Conservation (phyloP, 2,329 filamentous ascomycete genomes). For the Parafenestella ontariensis region DNA sequence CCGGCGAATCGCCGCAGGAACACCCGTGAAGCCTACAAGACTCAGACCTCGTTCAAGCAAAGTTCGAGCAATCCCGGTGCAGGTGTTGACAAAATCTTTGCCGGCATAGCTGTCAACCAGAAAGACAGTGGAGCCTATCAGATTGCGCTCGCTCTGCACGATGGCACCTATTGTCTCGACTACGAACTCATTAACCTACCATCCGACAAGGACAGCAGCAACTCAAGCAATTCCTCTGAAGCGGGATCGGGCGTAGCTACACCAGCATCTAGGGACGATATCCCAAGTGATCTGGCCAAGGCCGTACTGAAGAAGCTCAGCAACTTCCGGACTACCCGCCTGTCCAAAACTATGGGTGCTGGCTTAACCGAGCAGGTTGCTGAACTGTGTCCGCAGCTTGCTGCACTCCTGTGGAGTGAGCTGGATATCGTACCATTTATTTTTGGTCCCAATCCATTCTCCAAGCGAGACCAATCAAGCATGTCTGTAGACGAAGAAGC, state of each 20-base stretch:
- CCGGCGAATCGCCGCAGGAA: background rate
- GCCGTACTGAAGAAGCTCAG: slow-evolving; percentile 65
- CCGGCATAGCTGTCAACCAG: slow-evolving; percentile 67
- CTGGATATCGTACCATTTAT: slow-evolving; percentile 78
- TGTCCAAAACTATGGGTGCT: slow-evolving; percentile 76
- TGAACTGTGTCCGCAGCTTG: slow-evolving; percentile 68
- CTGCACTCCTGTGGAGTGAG: slow-evolving; percentile 76
- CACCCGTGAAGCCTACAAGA: background rate
- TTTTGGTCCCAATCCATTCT: slow-evolving; percentile 48
- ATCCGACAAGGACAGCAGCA: background rate
- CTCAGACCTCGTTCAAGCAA: background rate
- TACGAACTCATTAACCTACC: slow-evolving; percentile 61
- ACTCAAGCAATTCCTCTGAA: slow-evolving; percentile 10
- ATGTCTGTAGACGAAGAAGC: slow-evolving; percentile 80
- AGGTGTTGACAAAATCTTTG: slow-evolving; percentile 55
- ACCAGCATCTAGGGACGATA: slow-evolving; percentile 15
- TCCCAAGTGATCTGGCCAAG: slow-evolving; percentile 56
- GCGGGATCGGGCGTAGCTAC: slow-evolving; percentile 16
- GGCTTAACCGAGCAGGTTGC: slow-evolving; percentile 70
- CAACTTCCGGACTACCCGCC: slow-evolving; percentile 68
- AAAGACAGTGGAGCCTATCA: slow-evolving; percentile 59
- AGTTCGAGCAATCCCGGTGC: background rate
- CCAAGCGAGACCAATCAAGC: slow-evolving; percentile 49
- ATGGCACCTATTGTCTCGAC: slow-evolving; percentile 77
- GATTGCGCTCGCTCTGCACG: slow-evolving; percentile 69